Conservation (phyloP, 805 yeast species). For the Sungouiozyma ichnusensis region DNA sequence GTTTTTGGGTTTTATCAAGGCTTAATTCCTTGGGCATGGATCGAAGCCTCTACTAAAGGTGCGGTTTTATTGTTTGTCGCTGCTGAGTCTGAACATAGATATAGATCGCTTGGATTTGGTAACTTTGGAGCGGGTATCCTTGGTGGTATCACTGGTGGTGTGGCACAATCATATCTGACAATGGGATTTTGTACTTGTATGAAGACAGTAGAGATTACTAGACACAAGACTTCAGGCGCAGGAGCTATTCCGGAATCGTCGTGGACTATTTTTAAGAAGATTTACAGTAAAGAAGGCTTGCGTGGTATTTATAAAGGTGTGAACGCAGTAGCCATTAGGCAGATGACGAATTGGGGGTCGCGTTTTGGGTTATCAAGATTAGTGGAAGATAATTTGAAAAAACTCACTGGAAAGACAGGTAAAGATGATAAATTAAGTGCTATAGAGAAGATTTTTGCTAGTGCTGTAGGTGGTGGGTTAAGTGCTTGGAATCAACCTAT, state of each 20-base stretch:
- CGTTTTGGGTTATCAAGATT: conserved; percentile 87
- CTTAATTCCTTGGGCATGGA: conserved; percentile 98
- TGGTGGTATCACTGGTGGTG: conserved; percentile 94
- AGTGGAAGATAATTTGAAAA: conserved; percentile 77
- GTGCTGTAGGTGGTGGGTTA: conserved; percentile 92
- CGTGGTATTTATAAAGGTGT: conserved; percentile 96
- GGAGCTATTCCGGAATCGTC: conserved; percentile 69
- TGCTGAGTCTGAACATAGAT: conserved; percentile 79
- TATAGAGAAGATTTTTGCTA: conserved; percentile 70
- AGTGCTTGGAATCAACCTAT: conserved; percentile 99
- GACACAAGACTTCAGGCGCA: conserved; percentile 58
- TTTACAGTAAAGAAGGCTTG: conserved; percentile 78
- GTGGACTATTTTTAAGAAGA: conserved; percentile 77
- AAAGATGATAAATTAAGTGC: conserved; percentile 54
- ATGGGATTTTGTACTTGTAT: conserved; percentile 98
- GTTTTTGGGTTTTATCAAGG: conserved; percentile 91
- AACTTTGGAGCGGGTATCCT: conserved; percentile 81
- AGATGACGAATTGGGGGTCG: conserved; percentile 98
- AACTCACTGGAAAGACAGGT: conserved; percentile 45
- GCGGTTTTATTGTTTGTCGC: conserved; percentile 89
- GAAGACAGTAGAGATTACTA: conserved; percentile 97
- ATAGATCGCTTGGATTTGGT: conserved; percentile 51
- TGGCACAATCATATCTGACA: conserved; percentile 91
- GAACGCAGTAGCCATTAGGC: conserved; percentile 97
- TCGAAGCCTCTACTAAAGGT: conserved; percentile 98